A percentile compares a stretch with the other conserved stretches of the same genome.
Conservation (phyloP, 106 monocot species). For the Ottelia alismoides region DNA sequence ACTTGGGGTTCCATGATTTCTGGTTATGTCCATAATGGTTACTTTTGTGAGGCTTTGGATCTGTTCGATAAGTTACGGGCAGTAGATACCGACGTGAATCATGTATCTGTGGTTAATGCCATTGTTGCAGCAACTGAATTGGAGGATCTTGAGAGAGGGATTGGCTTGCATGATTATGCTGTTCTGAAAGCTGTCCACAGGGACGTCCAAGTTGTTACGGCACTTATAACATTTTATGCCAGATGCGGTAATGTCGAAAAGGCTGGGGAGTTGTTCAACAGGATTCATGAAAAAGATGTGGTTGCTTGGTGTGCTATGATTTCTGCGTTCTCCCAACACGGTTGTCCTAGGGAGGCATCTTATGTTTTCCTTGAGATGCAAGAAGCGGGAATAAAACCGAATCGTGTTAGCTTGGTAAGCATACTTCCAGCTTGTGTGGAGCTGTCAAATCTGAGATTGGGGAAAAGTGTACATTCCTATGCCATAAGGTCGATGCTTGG, state of each 20-base stretch:
- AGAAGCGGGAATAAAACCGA: slow-evolving; percentile 22
- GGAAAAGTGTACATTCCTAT: slow-evolving; percentile 41
- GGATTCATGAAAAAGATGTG: slow-evolving; percentile 33
- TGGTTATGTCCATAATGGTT: slow-evolving; percentile 31
- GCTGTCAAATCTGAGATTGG: slow-evolving; percentile 19
- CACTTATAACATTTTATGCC: slow-evolving; percentile 45
- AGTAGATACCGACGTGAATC: slow-evolving; percentile 23
- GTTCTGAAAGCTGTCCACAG: slow-evolving; percentile 17
- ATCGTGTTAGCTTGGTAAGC: slow-evolving; percentile 30
- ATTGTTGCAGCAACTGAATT: slow-evolving; percentile 48
- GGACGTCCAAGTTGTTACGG: slow-evolving; percentile 24
- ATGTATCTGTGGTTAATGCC: slow-evolving; percentile 34
- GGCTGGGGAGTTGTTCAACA: slow-evolving; percentile 33
- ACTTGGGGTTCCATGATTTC: slow-evolving; percentile 58
- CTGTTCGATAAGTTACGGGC: slow-evolving; percentile 34
- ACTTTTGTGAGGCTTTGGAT: slow-evolving; percentile 27
- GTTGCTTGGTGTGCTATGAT: slow-evolving; percentile 71
- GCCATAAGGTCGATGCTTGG: slow-evolving; percentile 19
- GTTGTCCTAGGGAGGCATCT: slow-evolving; percentile 19
- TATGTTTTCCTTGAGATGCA: slow-evolving; percentile 37
- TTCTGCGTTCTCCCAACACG: slow-evolving; percentile 31
- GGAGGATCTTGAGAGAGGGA: slow-evolving; percentile 30
- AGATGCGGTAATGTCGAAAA: slow-evolving; percentile 40
- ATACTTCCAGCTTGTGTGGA: slow-evolving; percentile 51
- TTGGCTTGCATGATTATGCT: slow-evolving; percentile 27